Evolutionary conservation across 2,329 filamentous ascomycete species (phyloP).

Genomic region (Exophiala lecanii-corni): DNA sequence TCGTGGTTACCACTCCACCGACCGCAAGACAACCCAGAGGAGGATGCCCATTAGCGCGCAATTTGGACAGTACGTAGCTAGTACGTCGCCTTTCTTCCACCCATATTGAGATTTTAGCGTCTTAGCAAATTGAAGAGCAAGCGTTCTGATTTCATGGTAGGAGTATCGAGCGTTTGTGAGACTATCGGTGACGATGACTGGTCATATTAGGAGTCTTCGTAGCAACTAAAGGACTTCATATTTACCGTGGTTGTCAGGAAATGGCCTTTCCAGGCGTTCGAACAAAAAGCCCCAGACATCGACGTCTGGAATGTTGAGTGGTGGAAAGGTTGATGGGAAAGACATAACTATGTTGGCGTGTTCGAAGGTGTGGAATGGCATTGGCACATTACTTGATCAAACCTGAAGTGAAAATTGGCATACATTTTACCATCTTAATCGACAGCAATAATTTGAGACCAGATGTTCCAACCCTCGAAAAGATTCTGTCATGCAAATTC

Average conservation of each 20-base stretch:
- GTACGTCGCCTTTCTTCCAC: background rate
- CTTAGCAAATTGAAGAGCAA: background rate
- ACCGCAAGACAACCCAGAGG: constrained; percentile 38
- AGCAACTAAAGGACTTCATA: background rate
- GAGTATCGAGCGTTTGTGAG: background rate
- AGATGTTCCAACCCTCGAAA: no score
- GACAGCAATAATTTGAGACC: no score
- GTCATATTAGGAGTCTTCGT: background rate
- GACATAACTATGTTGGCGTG: no score
- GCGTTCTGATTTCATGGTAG: background rate
- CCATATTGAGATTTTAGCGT: background rate
- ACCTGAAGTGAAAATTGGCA: no score
- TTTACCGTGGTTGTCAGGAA: background rate
- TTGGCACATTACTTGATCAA: no score
- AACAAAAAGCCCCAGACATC: background rate
- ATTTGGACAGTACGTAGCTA: background rate
- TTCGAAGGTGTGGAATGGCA: no score
- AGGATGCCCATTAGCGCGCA: background rate
- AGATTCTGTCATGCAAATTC: no score
- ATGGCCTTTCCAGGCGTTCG: background rate
- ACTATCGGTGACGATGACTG: no score
- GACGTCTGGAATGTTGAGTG: background rate
- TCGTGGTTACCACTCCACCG: constrained; percentile 48
- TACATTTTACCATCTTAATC: no score
- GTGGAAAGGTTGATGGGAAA: no score